These are phyloP conservation scores for Tricholoma furcatifolium DNA, from an alignment of 768 basidiomycete genomes.

Conservation along the genomic window DNA sequence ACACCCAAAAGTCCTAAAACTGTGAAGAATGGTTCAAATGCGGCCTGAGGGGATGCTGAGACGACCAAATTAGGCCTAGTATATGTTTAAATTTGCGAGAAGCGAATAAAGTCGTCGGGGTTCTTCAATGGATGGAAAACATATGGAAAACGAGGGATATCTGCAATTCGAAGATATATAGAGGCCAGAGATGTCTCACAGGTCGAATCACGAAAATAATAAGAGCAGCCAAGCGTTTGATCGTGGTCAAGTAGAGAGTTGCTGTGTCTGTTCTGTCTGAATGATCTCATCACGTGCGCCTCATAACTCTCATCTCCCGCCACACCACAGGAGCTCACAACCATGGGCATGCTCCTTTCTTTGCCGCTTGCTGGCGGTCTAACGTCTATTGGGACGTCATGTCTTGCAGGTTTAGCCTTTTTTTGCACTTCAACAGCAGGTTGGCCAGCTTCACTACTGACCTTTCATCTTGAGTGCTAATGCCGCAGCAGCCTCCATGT, in stretches of 20 bases:
- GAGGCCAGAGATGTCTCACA: too few relatives aligned
- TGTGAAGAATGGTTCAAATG: too few relatives aligned
- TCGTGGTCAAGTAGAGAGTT: background rate
- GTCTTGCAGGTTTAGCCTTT: slow-evolving; percentile 79
- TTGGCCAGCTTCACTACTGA: slow-evolving; percentile 26
- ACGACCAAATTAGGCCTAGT: too few relatives aligned
- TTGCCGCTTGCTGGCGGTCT: slow-evolving; percentile 69
- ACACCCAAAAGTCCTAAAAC: too few relatives aligned
- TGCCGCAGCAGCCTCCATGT: slow-evolving; percentile 73
- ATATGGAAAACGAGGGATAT: too few relatives aligned
- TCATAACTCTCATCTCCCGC: background rate
- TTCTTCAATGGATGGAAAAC: too few relatives aligned
- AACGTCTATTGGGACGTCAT: slow-evolving; percentile 77
- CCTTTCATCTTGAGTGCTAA: slow-evolving; percentile 3
- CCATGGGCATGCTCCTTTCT: slow-evolving; percentile 75
- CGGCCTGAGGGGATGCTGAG: too few relatives aligned
- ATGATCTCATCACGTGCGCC: slow-evolving; percentile 8
- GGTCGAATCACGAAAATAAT: too few relatives aligned
- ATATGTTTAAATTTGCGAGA: too few relatives aligned
- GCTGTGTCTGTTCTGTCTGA: background rate
- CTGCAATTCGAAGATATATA: too few relatives aligned
- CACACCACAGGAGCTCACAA: slow-evolving; percentile 3
- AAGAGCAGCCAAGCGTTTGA: too few relatives aligned
- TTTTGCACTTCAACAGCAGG: slow-evolving; percentile 87
- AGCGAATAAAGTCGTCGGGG: too few relatives aligned